Evolutionary conservation across 495 filamentous ascomycete genomes (phyloP).

Genomic region (Viridothelium virens): DNA sequence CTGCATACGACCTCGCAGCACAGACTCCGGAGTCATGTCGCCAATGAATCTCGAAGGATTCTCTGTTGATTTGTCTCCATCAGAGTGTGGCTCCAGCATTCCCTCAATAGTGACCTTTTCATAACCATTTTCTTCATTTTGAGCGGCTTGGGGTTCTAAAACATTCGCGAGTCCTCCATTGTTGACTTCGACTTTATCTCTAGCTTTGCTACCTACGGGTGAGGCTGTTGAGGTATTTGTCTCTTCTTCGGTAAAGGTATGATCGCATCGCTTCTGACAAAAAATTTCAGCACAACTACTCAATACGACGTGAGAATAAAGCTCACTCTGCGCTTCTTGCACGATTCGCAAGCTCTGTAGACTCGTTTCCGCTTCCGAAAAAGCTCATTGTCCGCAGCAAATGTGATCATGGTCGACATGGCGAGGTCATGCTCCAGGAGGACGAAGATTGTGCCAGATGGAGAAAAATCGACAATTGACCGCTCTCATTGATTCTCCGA

Average conservation of each 20-base stretch:
- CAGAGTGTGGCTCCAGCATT: slow-evolving; percentile 19
- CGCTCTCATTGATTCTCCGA: background rate
- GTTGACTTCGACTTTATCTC: background rate
- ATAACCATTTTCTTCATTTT: background rate
- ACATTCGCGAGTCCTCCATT: background rate
- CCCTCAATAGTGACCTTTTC: background rate
- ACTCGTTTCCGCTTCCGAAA: slow-evolving; percentile 31
- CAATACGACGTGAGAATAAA: background rate
- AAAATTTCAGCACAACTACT: background rate
- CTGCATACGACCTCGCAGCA: slow-evolving; percentile 24
- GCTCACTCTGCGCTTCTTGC: slow-evolving; percentile 32
- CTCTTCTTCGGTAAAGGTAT: slow-evolving; percentile 32
- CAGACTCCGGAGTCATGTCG: slow-evolving; percentile 30
- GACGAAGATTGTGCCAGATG: background rate
- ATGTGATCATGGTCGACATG: slow-evolving; percentile 33
- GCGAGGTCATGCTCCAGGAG: background rate
- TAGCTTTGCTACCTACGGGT: background rate
- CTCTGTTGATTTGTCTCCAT: slow-evolving; percentile 17
- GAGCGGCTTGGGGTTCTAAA: slow-evolving; percentile 11
- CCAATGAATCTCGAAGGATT: slow-evolving; percentile 27
- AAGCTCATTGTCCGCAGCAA: slow-evolving; percentile 31
- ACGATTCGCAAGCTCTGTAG: slow-evolving; percentile 28
- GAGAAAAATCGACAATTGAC: background rate
- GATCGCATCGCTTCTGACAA: slow-evolving; percentile 29
- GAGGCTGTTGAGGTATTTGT: slow-evolving; percentile 19